These are phyloP conservation scores for Endocladia muricata DNA, from an alignment of 31 red algal genomes.

Conservation along the genomic window DNA sequence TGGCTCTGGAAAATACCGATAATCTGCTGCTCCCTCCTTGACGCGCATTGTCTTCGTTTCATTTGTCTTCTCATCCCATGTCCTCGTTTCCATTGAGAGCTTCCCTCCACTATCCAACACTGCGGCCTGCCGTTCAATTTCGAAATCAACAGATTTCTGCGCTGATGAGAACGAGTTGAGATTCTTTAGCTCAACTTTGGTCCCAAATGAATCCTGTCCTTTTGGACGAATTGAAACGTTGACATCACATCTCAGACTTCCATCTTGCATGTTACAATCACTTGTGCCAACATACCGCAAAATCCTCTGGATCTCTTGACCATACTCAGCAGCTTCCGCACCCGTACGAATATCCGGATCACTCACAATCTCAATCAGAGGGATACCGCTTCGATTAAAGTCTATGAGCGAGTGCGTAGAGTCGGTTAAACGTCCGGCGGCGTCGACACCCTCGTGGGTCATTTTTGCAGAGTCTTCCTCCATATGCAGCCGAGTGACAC, in stretches of 20 bases:
- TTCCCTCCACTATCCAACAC: slow-evolving; percentile 54
- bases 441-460: slow-evolving; percentile 53
- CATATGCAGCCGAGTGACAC: slow-evolving; percentile 76
- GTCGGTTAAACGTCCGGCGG: slow-evolving; percentile 60
- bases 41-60: slow-evolving; percentile 82
- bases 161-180: slow-evolving; percentile 89
- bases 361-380: slow-evolving; percentile 86
- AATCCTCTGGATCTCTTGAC: slow-evolving; percentile 82
- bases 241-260: slow-evolving; percentile 87
- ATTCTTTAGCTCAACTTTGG: slow-evolving; percentile 94
- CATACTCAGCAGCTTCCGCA: slow-evolving; percentile 85
- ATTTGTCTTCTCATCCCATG: slow-evolving; percentile 88
- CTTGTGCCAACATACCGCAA: slow-evolving; percentile 77
- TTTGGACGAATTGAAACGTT: slow-evolving; percentile 80
- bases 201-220: slow-evolving; percentile 46
- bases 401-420: slow-evolving; percentile 84
- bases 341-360: slow-evolving; percentile 81
- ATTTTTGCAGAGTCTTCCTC: slow-evolving; percentile 89
- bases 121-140: slow-evolving; percentile 83
- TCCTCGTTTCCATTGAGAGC: slow-evolving; percentile 65
- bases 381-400: slow-evolving; percentile 83
- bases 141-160: slow-evolving; percentile 83
- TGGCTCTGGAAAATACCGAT: slow-evolving; percentile 98
- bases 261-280: slow-evolving; percentile 96
- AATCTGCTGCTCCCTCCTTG: slow-evolving; percentile 92